Evolutionary conservation across 2,329 filamentous ascomycete species (phyloP).

Genomic region (Fusarium xyrophilum): DNA sequence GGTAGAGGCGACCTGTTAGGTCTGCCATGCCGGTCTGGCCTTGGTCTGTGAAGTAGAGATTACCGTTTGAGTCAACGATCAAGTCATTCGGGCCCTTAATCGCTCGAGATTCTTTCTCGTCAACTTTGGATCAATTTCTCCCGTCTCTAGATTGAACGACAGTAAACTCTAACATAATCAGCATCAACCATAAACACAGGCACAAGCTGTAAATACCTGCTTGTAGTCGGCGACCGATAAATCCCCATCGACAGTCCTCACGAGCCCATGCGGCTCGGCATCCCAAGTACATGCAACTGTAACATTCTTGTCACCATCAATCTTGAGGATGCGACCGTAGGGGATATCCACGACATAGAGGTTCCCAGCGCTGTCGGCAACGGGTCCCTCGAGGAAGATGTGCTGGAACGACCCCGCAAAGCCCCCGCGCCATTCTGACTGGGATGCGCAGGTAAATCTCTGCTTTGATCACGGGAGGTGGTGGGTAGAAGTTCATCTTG

Average conservation of each 20-base stretch:
- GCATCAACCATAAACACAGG: neutral
- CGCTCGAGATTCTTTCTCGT: conserved; percentile 50
- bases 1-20: conserved; percentile 50
- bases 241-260: conserved; percentile 43
- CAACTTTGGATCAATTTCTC: conserved; percentile 42
- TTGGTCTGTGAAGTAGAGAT: conserved; percentile 55
- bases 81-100: conserved; percentile 55
- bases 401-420: conserved; percentile 45
- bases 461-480: conserved; percentile 45
- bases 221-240: conserved; percentile 52
- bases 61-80: conserved; percentile 46
- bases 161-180: conserved; percentile 45
- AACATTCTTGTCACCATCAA: conserved; percentile 42
- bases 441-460: conserved; percentile 48
- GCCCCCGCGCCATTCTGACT: conserved; percentile 50
- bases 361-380: conserved; percentile 43
- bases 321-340: conserved; percentile 49
- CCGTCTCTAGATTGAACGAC: conserved; percentile 43
- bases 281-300: conserved; percentile 47
- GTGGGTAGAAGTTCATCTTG: conserved; percentile 48
- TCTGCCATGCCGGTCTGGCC: conserved; percentile 54
- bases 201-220: conserved; percentile 40
- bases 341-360: conserved; percentile 51
- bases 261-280: conserved; percentile 52
- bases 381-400: conserved; percentile 52